A percentile compares a stretch with the other conserved stretches of the same genome.
These are phyloP conservation scores for Diplodia intermedia DNA, from an alignment of 2,329 filamentous ascomycete genomes.

Conservation along the genomic window DNA sequence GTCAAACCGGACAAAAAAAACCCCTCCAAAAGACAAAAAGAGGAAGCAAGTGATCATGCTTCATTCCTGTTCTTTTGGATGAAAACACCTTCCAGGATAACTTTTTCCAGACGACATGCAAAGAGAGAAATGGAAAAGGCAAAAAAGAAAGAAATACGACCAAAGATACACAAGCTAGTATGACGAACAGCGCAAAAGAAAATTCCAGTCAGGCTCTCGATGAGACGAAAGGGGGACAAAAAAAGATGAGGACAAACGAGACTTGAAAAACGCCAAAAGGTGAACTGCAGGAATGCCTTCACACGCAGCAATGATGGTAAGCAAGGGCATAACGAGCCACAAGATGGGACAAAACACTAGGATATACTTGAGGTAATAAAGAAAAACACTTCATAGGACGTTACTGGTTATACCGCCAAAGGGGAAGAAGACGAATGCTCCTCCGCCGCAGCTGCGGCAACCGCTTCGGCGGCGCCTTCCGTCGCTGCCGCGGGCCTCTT, in stretches of 20 bases:
- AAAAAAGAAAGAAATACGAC: constrained; percentile 5
- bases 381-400: not conserved
- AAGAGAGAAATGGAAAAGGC: constrained; percentile 1
- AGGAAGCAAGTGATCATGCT: constrained; percentile 1
- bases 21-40: not conserved
- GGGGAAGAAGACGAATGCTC: constrained; percentile 49
- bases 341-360: not conserved
- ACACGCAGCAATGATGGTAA: not conserved
- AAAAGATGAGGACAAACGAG: not conserved
- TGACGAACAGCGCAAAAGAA: not conserved
- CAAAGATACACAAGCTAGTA: constrained; percentile 14
- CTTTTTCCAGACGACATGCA: not conserved
- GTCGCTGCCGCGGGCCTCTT: not conserved
- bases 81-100: constrained; percentile 16
- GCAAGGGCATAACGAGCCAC: not conserved
- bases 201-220: not conserved
- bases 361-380: not conserved
- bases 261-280: constrained; percentile 11
- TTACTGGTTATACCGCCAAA: constrained; percentile 11
- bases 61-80: not conserved
- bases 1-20: not conserved
- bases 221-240: not conserved
- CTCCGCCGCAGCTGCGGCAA: constrained; percentile 69
- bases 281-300: not conserved
- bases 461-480: constrained; percentile 71